Evolutionary conservation across 2,329 filamentous ascomycete species (phyloP), one percentile per base, ranked within the genome.

Genomic region (Nothophoma quercina): DNA sequence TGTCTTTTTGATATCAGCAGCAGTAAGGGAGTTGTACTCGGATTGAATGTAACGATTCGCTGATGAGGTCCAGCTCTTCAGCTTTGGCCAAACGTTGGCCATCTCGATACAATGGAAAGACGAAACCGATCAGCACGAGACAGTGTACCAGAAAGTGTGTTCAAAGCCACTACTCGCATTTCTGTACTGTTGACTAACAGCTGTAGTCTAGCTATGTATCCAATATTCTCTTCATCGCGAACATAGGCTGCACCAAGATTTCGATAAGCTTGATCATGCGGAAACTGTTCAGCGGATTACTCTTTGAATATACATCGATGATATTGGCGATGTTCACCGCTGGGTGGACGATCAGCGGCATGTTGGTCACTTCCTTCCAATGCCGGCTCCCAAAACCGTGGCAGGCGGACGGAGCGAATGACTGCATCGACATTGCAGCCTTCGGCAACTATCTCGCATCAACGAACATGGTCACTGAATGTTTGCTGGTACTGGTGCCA

Each of bases 391-490:
- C 68, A 15, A 43, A 51, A 3, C 61, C 64, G 5, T 71, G 68
- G 68, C 30, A 56, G 4, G 51, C 60, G 18, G 10, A 19, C 6
- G 7, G 22, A 12, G 33, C 36, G 13, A 59, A 55, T 8, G 54
- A 61, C 15, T 69, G 68, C 52, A 59, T 60, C 25, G 39, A 69
- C 28, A 28, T 64, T 6, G 28, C 50, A 8, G 62, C 56, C 2
- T 69, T 68, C 40, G 51, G 66, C n/a, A 69, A 71, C 38, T 71
- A 69, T 42, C 48, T 69, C 5, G 59, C 60, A 10, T 59, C 62
- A 10, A 68, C 63, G 15, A 71, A 69, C 46, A 64, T 69, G 21
- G 51, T 64, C 1, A 48, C 63, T 8, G 68, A 71, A 42, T 29
- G 61, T 22, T 45, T 69, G 38, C 58, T 71, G 28, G 55, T 71